Evolutionary conservation across 2,329 filamentous ascomycete species (phyloP).

Genomic region (Pleurostoma richardsiae): DNA sequence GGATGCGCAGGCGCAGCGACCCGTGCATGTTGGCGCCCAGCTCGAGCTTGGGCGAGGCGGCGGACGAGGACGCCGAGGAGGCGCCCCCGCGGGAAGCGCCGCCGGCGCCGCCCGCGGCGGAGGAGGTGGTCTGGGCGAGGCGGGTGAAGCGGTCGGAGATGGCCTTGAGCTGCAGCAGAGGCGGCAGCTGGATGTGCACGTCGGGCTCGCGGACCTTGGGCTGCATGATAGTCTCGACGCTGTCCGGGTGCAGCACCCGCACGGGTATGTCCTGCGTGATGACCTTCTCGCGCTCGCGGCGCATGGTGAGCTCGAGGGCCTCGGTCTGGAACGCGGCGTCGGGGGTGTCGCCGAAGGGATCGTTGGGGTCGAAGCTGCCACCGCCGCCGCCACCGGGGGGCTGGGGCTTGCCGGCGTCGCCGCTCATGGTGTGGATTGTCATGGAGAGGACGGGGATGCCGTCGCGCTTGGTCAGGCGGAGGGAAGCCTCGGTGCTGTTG

Average conservation of each 20-base stretch:
- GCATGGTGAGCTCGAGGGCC: conserved; percentile 48
- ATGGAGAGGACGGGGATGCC: conserved; percentile 81
- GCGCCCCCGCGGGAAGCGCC: conserved; percentile 8
- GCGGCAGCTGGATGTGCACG: conserved; percentile 86
- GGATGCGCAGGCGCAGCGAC: conserved; percentile 70
- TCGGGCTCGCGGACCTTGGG: conserved; percentile 87
- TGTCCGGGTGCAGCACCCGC: conserved; percentile 75
- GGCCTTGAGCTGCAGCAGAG: conserved; percentile 81
- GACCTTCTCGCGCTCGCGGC: conserved; percentile 77
- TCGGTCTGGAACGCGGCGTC: conserved; percentile 41
- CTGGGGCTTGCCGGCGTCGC: conserved; percentile 32
- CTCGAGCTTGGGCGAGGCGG: conserved; percentile 64
- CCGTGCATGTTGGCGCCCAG: conserved; percentile 94
- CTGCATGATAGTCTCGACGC: conserved; percentile 90
- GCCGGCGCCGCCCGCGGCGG: conserved; percentile 10
- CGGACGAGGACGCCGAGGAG: conserved; percentile 7
- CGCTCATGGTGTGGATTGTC: conserved; percentile 78
- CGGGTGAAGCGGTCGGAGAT: conserved; percentile 95
- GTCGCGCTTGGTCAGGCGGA: conserved; percentile 91
- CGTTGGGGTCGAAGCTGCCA: conserved; percentile 10
- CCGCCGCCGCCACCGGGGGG: conserved; percentile 24
- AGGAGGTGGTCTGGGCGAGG: conserved; percentile 46
- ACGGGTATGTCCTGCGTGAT: conserved; percentile 97
- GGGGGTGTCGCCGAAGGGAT: conserved; percentile 28
- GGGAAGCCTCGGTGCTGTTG: conserved; percentile 73